These are phyloP conservation scores for Salix arbutifolia DNA, from an alignment of 345 rosid genomes.

Conservation along the genomic window DNA sequence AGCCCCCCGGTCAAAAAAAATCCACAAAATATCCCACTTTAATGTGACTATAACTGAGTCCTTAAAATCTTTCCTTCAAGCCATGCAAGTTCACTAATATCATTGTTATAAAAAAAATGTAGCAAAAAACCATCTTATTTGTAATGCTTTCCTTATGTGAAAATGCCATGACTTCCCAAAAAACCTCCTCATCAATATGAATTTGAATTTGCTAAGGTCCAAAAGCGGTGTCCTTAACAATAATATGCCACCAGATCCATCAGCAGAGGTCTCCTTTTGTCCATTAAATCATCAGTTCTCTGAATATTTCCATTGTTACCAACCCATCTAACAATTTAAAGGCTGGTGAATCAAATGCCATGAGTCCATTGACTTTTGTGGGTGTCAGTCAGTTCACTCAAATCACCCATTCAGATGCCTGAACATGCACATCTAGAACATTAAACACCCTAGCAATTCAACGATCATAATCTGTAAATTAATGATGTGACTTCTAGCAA, in stretches of 20 bases:
- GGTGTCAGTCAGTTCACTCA: not conserved
- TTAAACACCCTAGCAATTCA: not conserved
- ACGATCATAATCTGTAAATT: not conserved
- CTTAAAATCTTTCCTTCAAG: not conserved
- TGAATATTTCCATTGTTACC: not conserved
- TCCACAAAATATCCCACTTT: not conserved
- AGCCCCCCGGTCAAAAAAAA: not conserved
- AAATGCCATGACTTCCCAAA: not conserved
- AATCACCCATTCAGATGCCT: not conserved
- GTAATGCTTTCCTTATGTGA: not conserved
- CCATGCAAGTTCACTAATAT: not conserved
- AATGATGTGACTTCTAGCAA: too few relatives aligned
- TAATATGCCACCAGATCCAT: conserved; percentile 1
- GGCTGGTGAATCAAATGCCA: not conserved
- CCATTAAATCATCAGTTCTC: not conserved
- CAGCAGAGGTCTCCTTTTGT: not conserved
- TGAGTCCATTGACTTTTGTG: not conserved
- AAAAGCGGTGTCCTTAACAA: not conserved
- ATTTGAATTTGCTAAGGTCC: not conserved
- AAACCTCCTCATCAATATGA: not conserved
- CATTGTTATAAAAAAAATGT: not conserved
- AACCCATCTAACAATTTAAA: not conserved
- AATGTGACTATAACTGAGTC: not conserved
- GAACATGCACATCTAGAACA: not conserved
- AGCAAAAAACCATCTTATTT: not conserved